Evolutionary conservation across 495 filamentous ascomycete species (phyloP).

Genomic region (Podospora conica): DNA sequence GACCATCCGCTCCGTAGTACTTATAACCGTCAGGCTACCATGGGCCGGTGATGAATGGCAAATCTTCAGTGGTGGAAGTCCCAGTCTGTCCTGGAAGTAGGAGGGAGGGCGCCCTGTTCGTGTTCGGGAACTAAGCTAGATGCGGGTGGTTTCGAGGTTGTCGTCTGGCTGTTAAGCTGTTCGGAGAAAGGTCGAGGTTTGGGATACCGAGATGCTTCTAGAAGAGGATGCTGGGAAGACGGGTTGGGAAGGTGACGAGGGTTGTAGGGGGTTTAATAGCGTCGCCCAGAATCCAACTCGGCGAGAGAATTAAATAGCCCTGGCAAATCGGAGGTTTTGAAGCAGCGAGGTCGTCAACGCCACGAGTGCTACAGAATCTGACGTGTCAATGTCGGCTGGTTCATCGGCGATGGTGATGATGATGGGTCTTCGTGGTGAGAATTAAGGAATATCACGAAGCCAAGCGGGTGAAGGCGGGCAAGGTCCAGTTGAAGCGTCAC

Average conservation of each 20-base stretch:
- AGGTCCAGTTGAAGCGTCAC: constrained; percentile 3
- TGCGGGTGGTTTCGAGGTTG: background rate
- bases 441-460: constrained; percentile 6
- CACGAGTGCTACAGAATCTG: constrained; percentile 13
- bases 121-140: background rate
- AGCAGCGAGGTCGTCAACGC: constrained; percentile 10
- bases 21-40: background rate
- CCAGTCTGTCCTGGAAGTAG: background rate
- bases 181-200: background rate
- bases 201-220: background rate
- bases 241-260: constrained; percentile 6
- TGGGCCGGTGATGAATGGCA: background rate
- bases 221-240: background rate
- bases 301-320: constrained; percentile 8
- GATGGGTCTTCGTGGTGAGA: constrained; percentile 10
- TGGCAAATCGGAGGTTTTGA: constrained; percentile 12
- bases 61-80: background rate
- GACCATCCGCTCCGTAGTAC: background rate
- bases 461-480: constrained; percentile 4
- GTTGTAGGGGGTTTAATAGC: constrained; percentile 4
- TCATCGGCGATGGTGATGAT: constrained; percentile 14
- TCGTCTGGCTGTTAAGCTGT: background rate
- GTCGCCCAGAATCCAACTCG: background rate
- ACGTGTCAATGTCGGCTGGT: constrained; percentile 19
- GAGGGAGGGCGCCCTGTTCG: background rate